Percentiles rank a stretch among this genome's conserved stretches.
Evolutionary conservation across 2,329 filamentous ascomycete genomes (phyloP).

Genomic region (Dactylellina leptospora): DNA sequence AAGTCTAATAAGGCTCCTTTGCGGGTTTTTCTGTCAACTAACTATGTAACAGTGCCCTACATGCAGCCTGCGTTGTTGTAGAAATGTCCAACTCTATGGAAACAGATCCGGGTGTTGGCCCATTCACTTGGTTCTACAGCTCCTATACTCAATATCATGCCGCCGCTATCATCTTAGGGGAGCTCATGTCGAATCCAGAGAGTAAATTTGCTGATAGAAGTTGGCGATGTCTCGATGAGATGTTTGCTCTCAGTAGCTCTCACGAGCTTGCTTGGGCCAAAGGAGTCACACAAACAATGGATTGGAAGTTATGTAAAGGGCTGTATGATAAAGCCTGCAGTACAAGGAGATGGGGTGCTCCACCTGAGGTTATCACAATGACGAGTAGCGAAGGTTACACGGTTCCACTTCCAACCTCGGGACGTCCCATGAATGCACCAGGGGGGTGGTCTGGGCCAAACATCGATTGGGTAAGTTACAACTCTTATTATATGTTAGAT

Average conservation of each 20-base stretch:
- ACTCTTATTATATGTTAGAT: not conserved
- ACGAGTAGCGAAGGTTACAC: slow-evolving; percentile 45
- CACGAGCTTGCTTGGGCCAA: slow-evolving; percentile 46
- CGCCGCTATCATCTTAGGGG: slow-evolving; percentile 43
- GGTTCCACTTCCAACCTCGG: slow-evolving; percentile 43
- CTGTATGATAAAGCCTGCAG: slow-evolving; percentile 47
- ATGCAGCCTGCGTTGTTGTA: slow-evolving; percentile 45
- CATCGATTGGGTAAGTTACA: slow-evolving; percentile 44
- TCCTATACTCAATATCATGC: slow-evolving; percentile 50
- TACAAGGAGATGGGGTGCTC: slow-evolving; percentile 31
- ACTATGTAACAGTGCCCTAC: slow-evolving; percentile 31
- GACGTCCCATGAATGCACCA: slow-evolving; percentile 13
- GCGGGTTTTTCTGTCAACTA: not conserved
- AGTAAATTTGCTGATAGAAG: slow-evolving; percentile 36
- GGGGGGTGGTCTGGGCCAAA: slow-evolving; percentile 23
- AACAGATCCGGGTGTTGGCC: slow-evolving; percentile 51
- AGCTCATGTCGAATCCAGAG: slow-evolving; percentile 42
- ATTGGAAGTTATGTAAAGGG: slow-evolving; percentile 47
- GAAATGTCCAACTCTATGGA: slow-evolving; percentile 53
- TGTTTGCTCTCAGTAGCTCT: slow-evolving; percentile 45
- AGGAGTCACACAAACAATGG: slow-evolving; percentile 14
- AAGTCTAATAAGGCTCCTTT: not conserved
- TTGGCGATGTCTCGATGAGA: slow-evolving; percentile 44
- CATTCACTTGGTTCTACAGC: slow-evolving; percentile 50
- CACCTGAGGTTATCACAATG: slow-evolving; percentile 31